Evolutionary conservation across 805 yeast genomes (phyloP), one percentile per base, ranked within the genome.

Genomic region (Candida insectalens): DNA sequence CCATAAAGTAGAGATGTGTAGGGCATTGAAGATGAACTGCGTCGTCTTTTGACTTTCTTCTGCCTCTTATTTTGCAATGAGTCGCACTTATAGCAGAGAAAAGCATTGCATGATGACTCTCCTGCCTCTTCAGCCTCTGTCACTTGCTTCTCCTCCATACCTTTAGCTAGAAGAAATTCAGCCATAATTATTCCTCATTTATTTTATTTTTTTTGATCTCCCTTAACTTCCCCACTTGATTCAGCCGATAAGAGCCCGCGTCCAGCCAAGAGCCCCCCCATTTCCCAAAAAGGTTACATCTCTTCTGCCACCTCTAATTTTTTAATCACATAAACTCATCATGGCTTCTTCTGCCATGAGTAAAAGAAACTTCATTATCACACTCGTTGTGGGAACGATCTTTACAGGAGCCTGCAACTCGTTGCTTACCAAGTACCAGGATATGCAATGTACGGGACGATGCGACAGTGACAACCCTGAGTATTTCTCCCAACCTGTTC

Each of bases 331-430:
- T n/a, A n/a, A n/a, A n/a, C n/a, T n/a, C n/a, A n/a, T n/a, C n/a
- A n/a, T n/a, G n/a, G n/a, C n/a, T n/a, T n/a, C n/a, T n/a, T n/a
- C n/a, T n/a, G n/a, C n/a, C n/a, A n/a, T n/a, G n/a, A n/a, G n/a
- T n/a, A n/a, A n/a, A n/a, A n/a, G n/a, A n/a, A n/a, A n/a, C n/a
- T n/a, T n/a, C n/a, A n/a, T n/a, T n/a, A n/a, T n/a, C n/a, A 20
- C 55, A 2, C 34, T 60, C n/a, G 57, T 53, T 1, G 40, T 53
- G 1, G 83, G 84, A 4, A 74, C 83, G 27, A 60, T 83, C 22
- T 54, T 73, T 12, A 67, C 83, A 3, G 94, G 94, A 10, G 74
- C 83, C 35, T 53, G 75, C 43, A 83, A 83, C 60, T 79, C 92
- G 8, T 60, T 83, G 30, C 65, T 79, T 41, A 79, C 89, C 14